These are phyloP conservation scores for Circinella minor DNA, from an alignment of 371 early-diverging fungal species.

Conservation along the genomic window DNA sequence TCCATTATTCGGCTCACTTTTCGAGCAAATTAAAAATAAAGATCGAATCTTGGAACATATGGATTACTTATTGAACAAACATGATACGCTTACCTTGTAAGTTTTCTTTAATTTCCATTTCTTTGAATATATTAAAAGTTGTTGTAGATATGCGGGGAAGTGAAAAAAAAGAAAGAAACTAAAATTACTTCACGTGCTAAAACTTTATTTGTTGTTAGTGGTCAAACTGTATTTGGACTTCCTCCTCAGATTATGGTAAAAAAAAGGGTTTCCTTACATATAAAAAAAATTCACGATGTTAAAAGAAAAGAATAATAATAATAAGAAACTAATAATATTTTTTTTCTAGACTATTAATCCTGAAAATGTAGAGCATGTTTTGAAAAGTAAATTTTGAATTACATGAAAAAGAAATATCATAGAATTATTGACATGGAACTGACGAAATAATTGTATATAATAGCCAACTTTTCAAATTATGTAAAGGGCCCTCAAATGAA, in stretches of 20 bases:
- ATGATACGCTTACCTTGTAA: slow-evolving; percentile 32
- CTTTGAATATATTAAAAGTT: too few species aligned
- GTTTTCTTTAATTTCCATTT: background rate
- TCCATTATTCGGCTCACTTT: slow-evolving; percentile 35
- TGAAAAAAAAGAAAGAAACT: background rate
- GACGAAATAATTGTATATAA: background rate
- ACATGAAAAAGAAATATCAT: background rate
- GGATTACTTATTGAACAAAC: slow-evolving; percentile 20
- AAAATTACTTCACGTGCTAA: slow-evolving; percentile 4
- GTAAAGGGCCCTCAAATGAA: slow-evolving; percentile 52
- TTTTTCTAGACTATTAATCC: slow-evolving; percentile 39
- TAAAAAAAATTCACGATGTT: too few species aligned
- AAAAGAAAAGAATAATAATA: too few species aligned
- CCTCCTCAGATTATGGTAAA: slow-evolving; percentile 25
- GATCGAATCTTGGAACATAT: slow-evolving; percentile 30
- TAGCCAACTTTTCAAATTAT: slow-evolving; percentile 64
- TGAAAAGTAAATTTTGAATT: slow-evolving; percentile 28
- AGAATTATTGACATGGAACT: too few species aligned
- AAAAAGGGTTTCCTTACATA: too few species aligned
- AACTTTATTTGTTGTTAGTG: slow-evolving; percentile 12
- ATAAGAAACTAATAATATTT: too few species aligned
- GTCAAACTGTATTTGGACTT: slow-evolving; percentile 33
- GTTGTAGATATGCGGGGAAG: too few species aligned
- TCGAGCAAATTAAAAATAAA: slow-evolving; percentile 22
- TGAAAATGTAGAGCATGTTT: slow-evolving; percentile 43